phyloP scores from a whole-genome alignment of 2,329 filamentous ascomycete genomes.

The Pseudocercospora crystallina region DNA sequence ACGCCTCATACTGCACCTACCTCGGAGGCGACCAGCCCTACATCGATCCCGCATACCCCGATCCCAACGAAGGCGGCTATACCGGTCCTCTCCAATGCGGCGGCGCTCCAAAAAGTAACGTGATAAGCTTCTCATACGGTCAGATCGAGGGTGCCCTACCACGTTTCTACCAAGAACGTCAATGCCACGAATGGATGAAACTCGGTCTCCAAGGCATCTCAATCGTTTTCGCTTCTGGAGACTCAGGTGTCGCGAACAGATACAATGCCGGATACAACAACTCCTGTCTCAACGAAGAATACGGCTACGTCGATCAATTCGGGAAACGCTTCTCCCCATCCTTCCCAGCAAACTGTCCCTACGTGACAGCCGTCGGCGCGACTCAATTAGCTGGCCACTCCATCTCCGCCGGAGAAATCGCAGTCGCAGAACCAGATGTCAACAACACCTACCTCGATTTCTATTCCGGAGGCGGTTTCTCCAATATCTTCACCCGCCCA shows the following conservation, averaged over 20 bases:
- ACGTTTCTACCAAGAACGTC: constrained; percentile 50
- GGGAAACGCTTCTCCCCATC: constrained; percentile 48
- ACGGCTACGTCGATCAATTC: constrained; percentile 37
- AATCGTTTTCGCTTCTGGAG: constrained; percentile 55
- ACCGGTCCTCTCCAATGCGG: constrained; percentile 47
- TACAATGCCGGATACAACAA: constrained; percentile 27
- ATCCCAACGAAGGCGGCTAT: constrained; percentile 41
- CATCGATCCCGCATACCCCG: constrained; percentile 50
- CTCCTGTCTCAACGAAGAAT: constrained; percentile 28
- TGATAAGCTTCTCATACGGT: constrained; percentile 56
- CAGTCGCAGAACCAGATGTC: constrained; percentile 29
- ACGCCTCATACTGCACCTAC: constrained; percentile 42
- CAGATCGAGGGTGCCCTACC: constrained; percentile 44
- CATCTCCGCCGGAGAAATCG: constrained; percentile 29
- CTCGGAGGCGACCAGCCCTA: constrained; percentile 30
- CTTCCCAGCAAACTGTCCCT: constrained; percentile 41
- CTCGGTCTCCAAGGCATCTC: constrained; percentile 51
- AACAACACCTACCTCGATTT: constrained; percentile 45
- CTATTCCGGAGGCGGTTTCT: constrained; percentile 49
- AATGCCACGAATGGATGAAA: constrained; percentile 60
- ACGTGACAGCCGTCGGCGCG: constrained; percentile 49
- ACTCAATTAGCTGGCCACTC: constrained; percentile 34
- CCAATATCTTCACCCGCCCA: constrained; percentile 50
- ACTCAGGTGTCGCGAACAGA: constrained; percentile 43
- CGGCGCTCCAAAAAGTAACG: constrained; percentile 48